Base-by-base conservation (phyloP, 768 basidiomycete genomes). In the Artomyces pyxidatus region DNA sequence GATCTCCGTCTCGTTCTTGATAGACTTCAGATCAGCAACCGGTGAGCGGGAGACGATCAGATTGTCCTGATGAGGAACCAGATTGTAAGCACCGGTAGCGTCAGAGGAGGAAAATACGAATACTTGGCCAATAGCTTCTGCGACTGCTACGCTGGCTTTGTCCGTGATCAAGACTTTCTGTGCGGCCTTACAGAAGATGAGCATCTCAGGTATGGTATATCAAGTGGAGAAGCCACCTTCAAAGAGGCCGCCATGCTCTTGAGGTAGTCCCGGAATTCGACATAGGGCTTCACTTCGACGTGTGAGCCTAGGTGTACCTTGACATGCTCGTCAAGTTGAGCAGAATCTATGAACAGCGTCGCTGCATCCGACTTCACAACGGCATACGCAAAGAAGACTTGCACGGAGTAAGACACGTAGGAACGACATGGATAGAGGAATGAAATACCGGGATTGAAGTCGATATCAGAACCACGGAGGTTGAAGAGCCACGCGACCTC, bases 401-500 rank as follows among this genome's bases (percentile, higher is more conserved):
- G 37, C 9, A 5, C 12, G 59, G 14, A 35, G 9, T 6, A 7
- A 1, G 10, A 6, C 7, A 4, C 16, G 1, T 30, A 16, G 14
- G 29, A 32, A 49, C 19, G 52, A 11, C 44, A 21, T 32, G n/a
- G 19, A 40, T 29, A 30, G 3, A 3, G 29, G 4, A 2, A 16
- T 8, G 9, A 39, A 57, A 27, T 53, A 74, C 81, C 80, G 3
- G 84, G 84, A 52, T 96, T 98, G 68, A 77, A 97, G 28, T 83
- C 82, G 59, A 98, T 94, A 62, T 97, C 95, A 2, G 82, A 78
- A 1, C 93, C 94, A 53, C 95, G 83, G 27, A 99, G 71, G 64
- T 97, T 94, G 69, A 91, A 88, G 32, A 93, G 61, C 92, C 92
- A 98, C 0, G 91, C 92, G 43, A 95, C 81, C 63, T 98, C 95